A percentile compares a stretch with the other conserved stretches of the same genome.
Evolutionary conservation across 208 protist genomes (phyloP).

Genomic region (Acanthamoeba royreba): DNA sequence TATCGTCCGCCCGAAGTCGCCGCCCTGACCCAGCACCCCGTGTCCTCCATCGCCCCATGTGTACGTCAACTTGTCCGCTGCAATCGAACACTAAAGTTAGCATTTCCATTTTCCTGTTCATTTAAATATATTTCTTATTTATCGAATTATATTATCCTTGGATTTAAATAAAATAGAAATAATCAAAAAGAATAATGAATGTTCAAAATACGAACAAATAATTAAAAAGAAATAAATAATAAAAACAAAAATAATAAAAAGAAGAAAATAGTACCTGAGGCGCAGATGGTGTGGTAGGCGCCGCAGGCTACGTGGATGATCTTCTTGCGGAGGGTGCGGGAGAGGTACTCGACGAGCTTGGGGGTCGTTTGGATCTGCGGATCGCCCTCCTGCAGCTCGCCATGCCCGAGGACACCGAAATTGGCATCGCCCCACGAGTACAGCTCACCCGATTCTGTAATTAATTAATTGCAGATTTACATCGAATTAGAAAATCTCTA

Average conservation of each 20-base stretch:
- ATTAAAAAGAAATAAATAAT: too few species aligned
- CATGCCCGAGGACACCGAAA: constrained; percentile 23
- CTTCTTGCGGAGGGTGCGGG: background rate
- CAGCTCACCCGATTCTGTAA: constrained; percentile 2
- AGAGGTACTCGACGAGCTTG: constrained; percentile 15
- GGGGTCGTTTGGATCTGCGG: constrained; percentile 9
- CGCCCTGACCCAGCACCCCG: constrained; percentile 31
- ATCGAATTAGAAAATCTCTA: background rate
- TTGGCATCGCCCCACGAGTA: constrained; percentile 43
- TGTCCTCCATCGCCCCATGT: constrained; percentile 17
- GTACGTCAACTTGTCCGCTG: constrained; percentile 40
- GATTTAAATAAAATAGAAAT: too few species aligned
- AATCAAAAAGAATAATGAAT: background rate
- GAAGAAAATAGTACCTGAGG: background rate
- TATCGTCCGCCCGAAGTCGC: constrained; percentile 36
- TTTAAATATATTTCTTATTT: too few species aligned
- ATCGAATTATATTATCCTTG: too few species aligned
- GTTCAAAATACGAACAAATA: background rate
- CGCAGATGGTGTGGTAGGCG: constrained; percentile 37
- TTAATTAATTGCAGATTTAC: background rate
- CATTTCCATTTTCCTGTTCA: too few species aligned
- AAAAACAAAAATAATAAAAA: background rate
- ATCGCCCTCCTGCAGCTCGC: constrained; percentile 36
- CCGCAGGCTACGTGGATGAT: constrained; percentile 5
- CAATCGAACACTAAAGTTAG: too few species aligned